Base-by-base conservation (phyloP, 768 basidiomycete genomes). In the Daedalea quercina region DNA sequence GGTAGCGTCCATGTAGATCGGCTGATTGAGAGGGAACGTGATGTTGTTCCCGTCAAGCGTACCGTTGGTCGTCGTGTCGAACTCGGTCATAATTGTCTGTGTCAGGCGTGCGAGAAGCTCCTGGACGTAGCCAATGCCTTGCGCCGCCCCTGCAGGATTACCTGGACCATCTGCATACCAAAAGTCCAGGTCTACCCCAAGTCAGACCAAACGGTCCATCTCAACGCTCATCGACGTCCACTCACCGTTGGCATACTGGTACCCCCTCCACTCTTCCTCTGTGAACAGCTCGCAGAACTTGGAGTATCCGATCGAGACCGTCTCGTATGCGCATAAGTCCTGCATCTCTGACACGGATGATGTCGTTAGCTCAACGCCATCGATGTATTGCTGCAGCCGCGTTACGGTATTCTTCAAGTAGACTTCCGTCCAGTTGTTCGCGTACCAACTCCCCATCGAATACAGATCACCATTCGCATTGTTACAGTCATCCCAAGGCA, bases 281-380 rank as follows among this genome's bases (percentile, higher is more conserved):
- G 77, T 77, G 66, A 80, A 79, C 11, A 80, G 62, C 9, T 66
- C 65, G 56, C 77, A 80, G 67, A 78, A 80, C 17, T 64, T 58
- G 9, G 76, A 77, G 58, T 71, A 77, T 0, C 76, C 76, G n/a
- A 78, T 68, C 1, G 76, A 71, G 26, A 78, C 78, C 13, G 77
- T 74, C 73, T 75, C 73, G 55, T 75, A 74, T 0, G 73, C 68
- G 45, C 74, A 75, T 8, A 69, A 23, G 25, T 67, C 47, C 54
- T 71, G 71, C 73, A 75, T 73, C 23, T 60, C 60, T 25, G 58
- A 55, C 15, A 72, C 63, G 47, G 70, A 66, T 8, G 56, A 31
- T 0, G 57, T 44, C 0, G 64, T 67, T 2, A 74, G 55, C 28
- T 69, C 60, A 2, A 71, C 54, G 9, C 70, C 72, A 15, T 60